Evolutionary conservation across 352 stramenopile species (phyloP), one percentile per base, ranked within the genome.

Genomic region (Pythium rhizo-oryzae): DNA sequence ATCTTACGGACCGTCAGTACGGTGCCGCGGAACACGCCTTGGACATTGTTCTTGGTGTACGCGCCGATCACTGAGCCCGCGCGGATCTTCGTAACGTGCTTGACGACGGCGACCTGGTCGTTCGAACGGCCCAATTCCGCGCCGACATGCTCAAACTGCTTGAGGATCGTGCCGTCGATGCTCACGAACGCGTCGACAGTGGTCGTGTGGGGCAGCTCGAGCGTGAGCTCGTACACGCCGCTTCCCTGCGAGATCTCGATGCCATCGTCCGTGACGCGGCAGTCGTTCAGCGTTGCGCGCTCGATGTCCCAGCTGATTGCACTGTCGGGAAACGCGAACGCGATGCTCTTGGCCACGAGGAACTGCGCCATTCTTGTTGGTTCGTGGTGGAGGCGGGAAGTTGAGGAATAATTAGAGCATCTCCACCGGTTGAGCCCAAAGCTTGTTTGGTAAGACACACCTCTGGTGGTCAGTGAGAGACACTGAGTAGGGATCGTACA

Each of bases 151-250:
- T 61, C 41, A 24, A 30, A 44, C 52, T 60, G 25, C 8, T 55
- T 61, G 37, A 67, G 61, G 41, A 67, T 54, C 37, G 61, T 67
- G 51, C 61, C 61, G 61, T 67, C 61, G 25, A 67, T 30, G 51
- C 61, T 61, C 23, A 61, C 52, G 7, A 67, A 59, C 51, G 41
- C 61, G 28, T 60, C 61, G 50, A 54, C 39, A 2, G 59, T 56
- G 13, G 35, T 24, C 24, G 50, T 55, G 41, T 61, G 35, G 5
- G 50, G 50, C 2, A 67, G 23, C 39, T 67, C 61, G 6, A 60
- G 23, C 61, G 61, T 67, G 24, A 60, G 8, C 18, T 67, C 61
- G 28, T 51, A 66, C 28, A 59, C 33, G 11, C 59, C 59, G 16
- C 35, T 55, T 30, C 23, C 49, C 46, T 59, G 47, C 21, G 59